Percentiles rank a stretch among this genome's conserved stretches.
Conservation (phyloP, 768 basidiomycete genomes). For the Termitomyces titanicus region DNA sequence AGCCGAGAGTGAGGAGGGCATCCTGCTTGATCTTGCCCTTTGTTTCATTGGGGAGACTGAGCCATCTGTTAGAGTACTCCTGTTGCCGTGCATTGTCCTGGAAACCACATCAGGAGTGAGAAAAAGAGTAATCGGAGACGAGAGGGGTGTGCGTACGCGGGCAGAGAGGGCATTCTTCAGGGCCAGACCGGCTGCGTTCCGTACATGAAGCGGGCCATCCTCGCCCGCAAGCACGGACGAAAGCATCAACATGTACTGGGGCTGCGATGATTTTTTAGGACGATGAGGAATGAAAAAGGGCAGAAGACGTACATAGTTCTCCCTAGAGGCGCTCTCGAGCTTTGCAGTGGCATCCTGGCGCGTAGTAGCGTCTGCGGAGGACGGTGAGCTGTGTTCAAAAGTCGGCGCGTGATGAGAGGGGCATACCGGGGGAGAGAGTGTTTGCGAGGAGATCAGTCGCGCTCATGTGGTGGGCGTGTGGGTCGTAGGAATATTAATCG, state of each 20-base stretch:
- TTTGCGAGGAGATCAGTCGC: constrained; percentile 88
- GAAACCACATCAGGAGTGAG: constrained; percentile 14
- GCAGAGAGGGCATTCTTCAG: constrained; percentile 94
- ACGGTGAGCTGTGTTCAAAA: constrained; percentile 18
- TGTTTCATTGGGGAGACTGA: constrained; percentile 62
- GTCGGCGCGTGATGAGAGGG: constrained; percentile 28
- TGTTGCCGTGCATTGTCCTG: constrained; percentile 75
- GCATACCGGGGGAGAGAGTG: constrained; percentile 85
- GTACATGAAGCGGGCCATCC: constrained; percentile 60
- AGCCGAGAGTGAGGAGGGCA: constrained; percentile 78
- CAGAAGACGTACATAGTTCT: constrained; percentile 78
- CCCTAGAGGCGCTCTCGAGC: constrained; percentile 80
- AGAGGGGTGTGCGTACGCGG: constrained; percentile 54
- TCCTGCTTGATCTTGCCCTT: constrained; percentile 86
- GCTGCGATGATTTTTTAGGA: constrained; percentile 44
- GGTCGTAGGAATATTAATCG: constrained; percentile 15
- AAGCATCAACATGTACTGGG: constrained; percentile 90
- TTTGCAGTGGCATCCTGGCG: constrained; percentile 91
- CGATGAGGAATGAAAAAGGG: constrained; percentile 15
- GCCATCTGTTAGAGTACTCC: constrained; percentile 79
- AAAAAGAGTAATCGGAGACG: constrained; percentile 11
- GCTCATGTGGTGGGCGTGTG: constrained; percentile 64
- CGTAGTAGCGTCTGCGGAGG: constrained; percentile 69
- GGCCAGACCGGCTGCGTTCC: constrained; percentile 95
- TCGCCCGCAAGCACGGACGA: constrained; percentile 83